Evolutionary conservation across 257 asterid genomes (phyloP).

Genomic region (Oldenlandia corymbosa): DNA sequence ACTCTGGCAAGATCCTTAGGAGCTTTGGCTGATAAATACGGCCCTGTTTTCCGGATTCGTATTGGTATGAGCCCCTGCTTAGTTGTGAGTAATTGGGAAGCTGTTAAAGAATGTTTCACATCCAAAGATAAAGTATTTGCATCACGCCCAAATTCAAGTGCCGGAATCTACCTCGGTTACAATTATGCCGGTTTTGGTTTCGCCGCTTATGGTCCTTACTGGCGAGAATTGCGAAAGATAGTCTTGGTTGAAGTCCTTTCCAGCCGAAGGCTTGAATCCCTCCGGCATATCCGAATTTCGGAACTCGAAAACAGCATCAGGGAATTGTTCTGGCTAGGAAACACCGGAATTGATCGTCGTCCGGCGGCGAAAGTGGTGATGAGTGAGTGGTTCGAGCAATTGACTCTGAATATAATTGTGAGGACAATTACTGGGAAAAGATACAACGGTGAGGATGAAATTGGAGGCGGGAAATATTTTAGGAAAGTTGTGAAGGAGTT

Average conservation of each 20-base stretch:
- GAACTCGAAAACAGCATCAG: conserved; percentile 27
- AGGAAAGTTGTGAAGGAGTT: conserved; percentile 29
- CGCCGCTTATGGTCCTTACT: conserved; percentile 36
- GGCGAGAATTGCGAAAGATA: conserved; percentile 47
- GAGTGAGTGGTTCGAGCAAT: conserved; percentile 32
- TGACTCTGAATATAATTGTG: conserved; percentile 31
- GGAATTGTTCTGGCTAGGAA: conserved; percentile 12
- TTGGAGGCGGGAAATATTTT: conserved; percentile 14
- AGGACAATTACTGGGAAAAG: conserved; percentile 42
- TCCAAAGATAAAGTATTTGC: conserved; percentile 37
- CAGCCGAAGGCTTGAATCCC: conserved; percentile 31
- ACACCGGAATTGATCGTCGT: too few species aligned
- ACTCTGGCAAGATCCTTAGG: conserved; percentile 23
- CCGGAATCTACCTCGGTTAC: conserved; percentile 41
- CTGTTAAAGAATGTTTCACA: conserved; percentile 54
- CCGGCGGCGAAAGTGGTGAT: conserved; percentile 23
- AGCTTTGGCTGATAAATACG: conserved; percentile 40
- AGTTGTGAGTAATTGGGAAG: conserved; percentile 43
- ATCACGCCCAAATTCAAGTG: conserved; percentile 29
- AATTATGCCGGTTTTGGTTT: conserved; percentile 39
- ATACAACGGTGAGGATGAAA: conserved; percentile 6
- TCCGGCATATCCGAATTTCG: conserved; percentile 28
- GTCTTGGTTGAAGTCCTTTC: conserved; percentile 43
- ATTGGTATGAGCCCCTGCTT: conserved; percentile 30
- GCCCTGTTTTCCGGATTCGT: conserved; percentile 40